Conservation (phyloP, 2,329 filamentous ascomycete genomes). For the Trichoderma atroviride region DNA sequence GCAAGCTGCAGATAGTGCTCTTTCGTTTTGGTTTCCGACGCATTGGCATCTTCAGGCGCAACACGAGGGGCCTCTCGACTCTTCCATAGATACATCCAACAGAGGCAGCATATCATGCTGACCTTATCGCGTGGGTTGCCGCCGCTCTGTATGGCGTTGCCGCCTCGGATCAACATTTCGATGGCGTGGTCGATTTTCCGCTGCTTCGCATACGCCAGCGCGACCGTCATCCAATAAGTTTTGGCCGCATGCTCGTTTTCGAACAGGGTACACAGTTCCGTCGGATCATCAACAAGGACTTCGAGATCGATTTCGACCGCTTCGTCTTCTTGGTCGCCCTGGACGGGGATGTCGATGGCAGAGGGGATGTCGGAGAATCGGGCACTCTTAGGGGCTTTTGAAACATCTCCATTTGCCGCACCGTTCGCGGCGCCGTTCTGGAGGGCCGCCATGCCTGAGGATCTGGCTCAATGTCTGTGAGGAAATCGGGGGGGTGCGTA, state of each 20-base stretch:
- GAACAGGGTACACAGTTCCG: slow-evolving; percentile 89
- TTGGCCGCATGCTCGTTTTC: slow-evolving; percentile 92
- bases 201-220: slow-evolving; percentile 94
- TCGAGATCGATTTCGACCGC: slow-evolving; percentile 91
- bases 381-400: slow-evolving; percentile 49
- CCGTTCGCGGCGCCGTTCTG: slow-evolving; percentile 52
- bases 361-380: slow-evolving; percentile 67
- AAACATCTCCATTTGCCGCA: slow-evolving; percentile 43
- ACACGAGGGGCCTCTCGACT: slow-evolving; percentile 75
- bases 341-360: slow-evolving; percentile 67
- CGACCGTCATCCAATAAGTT: slow-evolving; percentile 97
- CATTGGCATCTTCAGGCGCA: slow-evolving; percentile 62
- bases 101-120: slow-evolving; percentile 79
- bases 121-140: slow-evolving; percentile 80
- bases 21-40: slow-evolving; percentile 82
- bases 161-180: slow-evolving; percentile 72
- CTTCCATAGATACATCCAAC: slow-evolving; percentile 91
- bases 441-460: slow-evolving; percentile 45
- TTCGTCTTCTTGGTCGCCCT: slow-evolving; percentile 67
- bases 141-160: slow-evolving; percentile 70
- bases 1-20: slow-evolving; percentile 89
- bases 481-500: slow-evolving; percentile 24
- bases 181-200: slow-evolving; percentile 85
- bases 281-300: slow-evolving; percentile 88
- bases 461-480: slow-evolving; percentile 14